Percentiles rank a stretch among this genome's conserved stretches.
Conservation (phyloP, 768 basidiomycete species). For the Hericium alpestre region DNA sequence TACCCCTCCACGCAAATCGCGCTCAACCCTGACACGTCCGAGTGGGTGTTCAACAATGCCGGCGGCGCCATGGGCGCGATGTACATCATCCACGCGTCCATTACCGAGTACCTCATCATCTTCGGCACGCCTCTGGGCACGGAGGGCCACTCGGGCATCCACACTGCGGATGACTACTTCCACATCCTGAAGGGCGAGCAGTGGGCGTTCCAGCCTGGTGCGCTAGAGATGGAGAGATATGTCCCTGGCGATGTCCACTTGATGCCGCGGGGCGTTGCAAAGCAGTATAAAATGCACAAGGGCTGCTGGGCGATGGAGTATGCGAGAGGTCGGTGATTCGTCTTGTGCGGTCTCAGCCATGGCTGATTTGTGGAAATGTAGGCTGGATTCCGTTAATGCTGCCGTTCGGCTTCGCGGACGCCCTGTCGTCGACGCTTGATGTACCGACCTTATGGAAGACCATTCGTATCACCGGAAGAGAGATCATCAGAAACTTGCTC, state of each 20-base stretch:
- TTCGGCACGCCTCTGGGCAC: conserved; percentile 96
- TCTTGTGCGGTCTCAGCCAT: not conserved
- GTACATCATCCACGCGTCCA: conserved; percentile 93
- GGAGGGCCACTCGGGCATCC: conserved; percentile 89
- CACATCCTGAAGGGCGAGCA: conserved; percentile 91
- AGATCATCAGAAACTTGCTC: conserved; percentile 74
- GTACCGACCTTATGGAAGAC: conserved; percentile 74
- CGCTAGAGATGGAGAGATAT: conserved; percentile 79
- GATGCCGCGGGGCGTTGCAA: conserved; percentile 70
- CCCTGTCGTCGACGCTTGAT: conserved; percentile 82
- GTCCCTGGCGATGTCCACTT: conserved; percentile 75
- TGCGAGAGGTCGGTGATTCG: conserved; percentile 54
- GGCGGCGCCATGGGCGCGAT: conserved; percentile 98
- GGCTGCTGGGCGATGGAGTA: conserved; percentile 96
- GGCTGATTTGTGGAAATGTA: conserved; percentile 21
- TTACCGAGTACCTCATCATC: conserved; percentile 94
- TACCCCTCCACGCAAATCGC: conserved; percentile 54
- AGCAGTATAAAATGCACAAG: conserved; percentile 97
- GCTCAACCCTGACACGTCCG: conserved; percentile 44
- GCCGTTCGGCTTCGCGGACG: conserved; percentile 87
- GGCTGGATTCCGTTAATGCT: conserved; percentile 98
- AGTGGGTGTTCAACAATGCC: conserved; percentile 96
- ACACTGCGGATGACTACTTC: conserved; percentile 97
- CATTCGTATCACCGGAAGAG: conserved; percentile 62
- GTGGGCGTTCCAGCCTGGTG: conserved; percentile 82